phyloP scores from a whole-genome alignment of 768 basidiomycete species.

The Tricholoma furcatifolium region DNA sequence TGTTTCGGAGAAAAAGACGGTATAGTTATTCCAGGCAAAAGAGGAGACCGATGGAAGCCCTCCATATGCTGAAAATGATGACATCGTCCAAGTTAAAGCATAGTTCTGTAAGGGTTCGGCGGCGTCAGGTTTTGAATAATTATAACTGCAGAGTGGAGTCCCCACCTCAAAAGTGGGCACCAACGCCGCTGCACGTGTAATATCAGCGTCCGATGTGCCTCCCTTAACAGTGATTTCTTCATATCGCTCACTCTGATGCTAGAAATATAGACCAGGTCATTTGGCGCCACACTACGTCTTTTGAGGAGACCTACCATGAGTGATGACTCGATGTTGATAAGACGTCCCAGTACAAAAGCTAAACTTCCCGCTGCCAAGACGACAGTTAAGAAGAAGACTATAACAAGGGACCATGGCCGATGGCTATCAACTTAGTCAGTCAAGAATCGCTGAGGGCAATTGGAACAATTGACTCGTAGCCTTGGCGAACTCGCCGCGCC shows the following conservation, averaged over 20 bases:
- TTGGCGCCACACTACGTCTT: not conserved
- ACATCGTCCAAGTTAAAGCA: constrained; percentile 36
- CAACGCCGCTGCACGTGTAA: constrained; percentile 27
- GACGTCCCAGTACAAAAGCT: constrained; percentile 36
- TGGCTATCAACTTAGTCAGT: constrained; percentile 20
- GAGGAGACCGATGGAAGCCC: constrained; percentile 32
- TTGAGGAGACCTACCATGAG: constrained; percentile 24
- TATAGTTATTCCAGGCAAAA: constrained; percentile 29
- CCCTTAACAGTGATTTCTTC: constrained; percentile 34
- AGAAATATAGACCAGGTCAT: not conserved
- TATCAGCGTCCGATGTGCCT: constrained; percentile 32
- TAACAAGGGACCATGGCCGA: constrained; percentile 36
- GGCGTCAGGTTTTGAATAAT: no score
- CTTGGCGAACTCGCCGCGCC: constrained; percentile 24
- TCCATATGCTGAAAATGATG: constrained; percentile 34
- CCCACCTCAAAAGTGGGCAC: constrained; percentile 26
- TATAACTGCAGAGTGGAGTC: not conserved
- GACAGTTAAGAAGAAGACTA: constrained; percentile 35
- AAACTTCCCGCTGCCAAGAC: constrained; percentile 25
- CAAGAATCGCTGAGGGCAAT: not conserved
- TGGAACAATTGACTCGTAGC: constrained; percentile 35
- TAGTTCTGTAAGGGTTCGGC: constrained; percentile 23
- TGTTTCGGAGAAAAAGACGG: constrained; percentile 38
- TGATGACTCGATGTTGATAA: constrained; percentile 31
- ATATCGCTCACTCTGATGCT: constrained; percentile 34